Conservation (phyloP, 1,284 basidiomycete species). For the Boletellus deceptivus region DNA sequence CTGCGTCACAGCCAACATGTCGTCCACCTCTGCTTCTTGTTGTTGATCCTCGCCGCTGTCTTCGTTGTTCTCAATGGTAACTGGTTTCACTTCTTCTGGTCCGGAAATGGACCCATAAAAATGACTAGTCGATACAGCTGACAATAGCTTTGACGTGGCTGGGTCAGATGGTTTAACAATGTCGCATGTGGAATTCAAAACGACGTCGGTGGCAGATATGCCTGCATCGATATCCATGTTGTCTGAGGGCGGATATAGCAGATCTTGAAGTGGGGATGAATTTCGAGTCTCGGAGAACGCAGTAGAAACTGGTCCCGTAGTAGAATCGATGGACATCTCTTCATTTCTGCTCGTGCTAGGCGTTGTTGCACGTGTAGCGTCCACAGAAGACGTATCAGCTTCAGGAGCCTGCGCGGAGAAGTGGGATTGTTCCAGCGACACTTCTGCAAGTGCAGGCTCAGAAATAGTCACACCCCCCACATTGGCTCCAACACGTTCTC, state of each 20-base stretch:
- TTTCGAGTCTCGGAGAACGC: constrained; percentile 11
- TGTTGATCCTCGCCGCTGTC: constrained; percentile 30
- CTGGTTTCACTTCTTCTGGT: constrained; percentile 8
- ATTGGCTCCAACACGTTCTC: not conserved
- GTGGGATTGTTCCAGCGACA: constrained; percentile 2
- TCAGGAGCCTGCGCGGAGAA: constrained; percentile 1
- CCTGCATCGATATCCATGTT: constrained; percentile 30
- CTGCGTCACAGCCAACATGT: constrained; percentile 28
- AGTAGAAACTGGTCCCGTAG: constrained; percentile 14
- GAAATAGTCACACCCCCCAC: constrained; percentile 5
- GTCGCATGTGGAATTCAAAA: not conserved
- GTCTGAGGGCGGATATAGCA: constrained; percentile 24
- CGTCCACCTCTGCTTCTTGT: constrained; percentile 33
- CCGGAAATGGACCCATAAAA: constrained; percentile 37
- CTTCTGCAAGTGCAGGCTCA: constrained; percentile 2
- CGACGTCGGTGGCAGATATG: not conserved
- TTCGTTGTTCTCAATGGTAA: constrained; percentile 21
- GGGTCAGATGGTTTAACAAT: not conserved
- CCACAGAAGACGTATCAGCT: constrained; percentile 15
- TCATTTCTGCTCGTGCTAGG: constrained; percentile 17
- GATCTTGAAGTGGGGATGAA: constrained; percentile 9
- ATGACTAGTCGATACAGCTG: constrained; percentile 16
- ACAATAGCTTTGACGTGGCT: constrained; percentile 5
- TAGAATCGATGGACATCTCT: constrained; percentile 25
- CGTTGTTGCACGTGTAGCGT: constrained; percentile 17